Base-by-base conservation (phyloP, 2,329 filamentous ascomycete genomes). In the Ophiosphaerella herpotricha region DNA sequence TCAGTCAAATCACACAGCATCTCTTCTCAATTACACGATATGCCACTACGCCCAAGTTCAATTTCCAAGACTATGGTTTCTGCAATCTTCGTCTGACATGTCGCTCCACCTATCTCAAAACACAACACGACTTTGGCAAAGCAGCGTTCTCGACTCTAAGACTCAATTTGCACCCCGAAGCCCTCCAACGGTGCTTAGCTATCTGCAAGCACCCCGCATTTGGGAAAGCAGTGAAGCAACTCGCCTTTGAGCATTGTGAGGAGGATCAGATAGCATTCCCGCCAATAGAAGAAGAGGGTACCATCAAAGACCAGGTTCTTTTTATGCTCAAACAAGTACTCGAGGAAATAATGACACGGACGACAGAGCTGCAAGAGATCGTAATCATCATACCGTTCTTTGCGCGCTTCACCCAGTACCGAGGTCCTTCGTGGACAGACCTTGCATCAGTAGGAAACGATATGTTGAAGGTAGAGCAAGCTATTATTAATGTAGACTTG, bases 181-280 rank as follows among this genome's bases (percentile, higher is more conserved):
- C 41, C 16, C 35, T 54, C 7, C 43, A 50, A 23, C 51, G 39
- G 8, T 38, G 46, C 4, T 35, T 50, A 7, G 31, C 4, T 16
- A 46, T 54, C 35, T 46, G 51, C 43, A 39, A 40, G 23, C 36
- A 38, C 14, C 24, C 40, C 6, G 46, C 47, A 8, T 50, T 41
- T 35, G 31, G 46, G 13, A 41, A 42, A 39, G 39, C 29, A 7
- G 43, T 50, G 13, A 43, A 38, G 14, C 23, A 31, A 11, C 40
- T 50, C 13, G 45, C 39, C 16, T 44, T 41, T 16, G 23, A 24
- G 39, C 39, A 31, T 8, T 31, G 23, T 16, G 39, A 23, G 5
- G 14, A 40, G 2, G 36, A 46, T 3, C 33, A 31, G 7, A 29
- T 49, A 9, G 4, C 36, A 2, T 42, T 52, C 14, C 42, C 35